Base-by-base conservation (phyloP, 768 basidiomycete species). In the Lactarius akahatsu region DNA sequence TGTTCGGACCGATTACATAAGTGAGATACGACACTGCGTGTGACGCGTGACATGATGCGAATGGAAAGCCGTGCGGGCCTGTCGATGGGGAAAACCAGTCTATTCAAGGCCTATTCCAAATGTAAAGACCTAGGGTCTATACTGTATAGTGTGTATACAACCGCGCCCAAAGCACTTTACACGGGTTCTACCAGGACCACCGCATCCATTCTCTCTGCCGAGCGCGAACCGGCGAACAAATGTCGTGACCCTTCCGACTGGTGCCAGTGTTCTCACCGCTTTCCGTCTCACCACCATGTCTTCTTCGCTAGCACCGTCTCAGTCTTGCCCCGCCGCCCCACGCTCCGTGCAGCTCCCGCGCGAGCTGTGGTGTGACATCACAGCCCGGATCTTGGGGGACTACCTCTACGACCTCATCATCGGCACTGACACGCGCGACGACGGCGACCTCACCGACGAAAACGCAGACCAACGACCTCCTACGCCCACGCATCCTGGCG, bases 401-500 rank as follows among this genome's bases (percentile, higher is more conserved):
- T 58, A 36, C 57, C 11, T 58, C 34, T 38, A 36, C 57, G 18
- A 58, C 57, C 34, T 58, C 11, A 26, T 58, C 57, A 40, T 38
- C 57, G 20, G 30, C 32, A 9, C 28, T 16, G 26, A 23, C 57
- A 15, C 18, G n/a, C 9, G 4, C 38, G 4, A 11, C 13, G 38
- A 40, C 15, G 38, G 5, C 47, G 47, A 50, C 47, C 5, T 30
- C 54, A 28, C 18, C 5, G 30, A 55, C 16, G 54, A 30, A 28
- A 26, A 18, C 18, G 54, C 15, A 47, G 7, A 45, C 16, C 16
- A 16, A 18, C 43, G 43, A 45, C 20, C 20, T 20, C 11, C 4
- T 11, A 11, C 47, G 47, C 2, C 6, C 16, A 41, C 40, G 16
- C 40, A 41, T 18, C 5, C 16, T 16, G 40, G 15, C 16, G 40